These are phyloP conservation scores for Didymella lethalis DNA, from an alignment of 2,329 filamentous ascomycete species.

Conservation along the genomic window DNA sequence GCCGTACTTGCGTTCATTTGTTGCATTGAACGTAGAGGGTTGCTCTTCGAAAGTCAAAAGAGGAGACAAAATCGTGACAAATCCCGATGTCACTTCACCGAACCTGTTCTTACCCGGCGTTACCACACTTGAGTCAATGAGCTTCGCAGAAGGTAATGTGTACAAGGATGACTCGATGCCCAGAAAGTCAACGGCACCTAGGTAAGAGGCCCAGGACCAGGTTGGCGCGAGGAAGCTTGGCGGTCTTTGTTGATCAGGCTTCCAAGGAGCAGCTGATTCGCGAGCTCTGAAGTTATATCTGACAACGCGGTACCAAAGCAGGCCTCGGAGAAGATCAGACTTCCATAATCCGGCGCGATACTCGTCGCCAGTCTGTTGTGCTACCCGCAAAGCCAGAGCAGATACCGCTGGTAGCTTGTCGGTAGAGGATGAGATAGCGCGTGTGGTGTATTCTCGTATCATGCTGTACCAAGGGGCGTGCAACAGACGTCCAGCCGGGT, in stretches of 20 bases:
- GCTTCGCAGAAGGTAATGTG: background rate
- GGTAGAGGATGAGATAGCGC: background rate
- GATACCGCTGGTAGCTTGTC: conserved; percentile 1
- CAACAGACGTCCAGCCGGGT: background rate
- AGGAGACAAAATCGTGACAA: background rate
- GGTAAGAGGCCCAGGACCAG: background rate
- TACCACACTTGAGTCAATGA: background rate
- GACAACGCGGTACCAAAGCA: background rate
- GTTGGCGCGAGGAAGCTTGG: background rate
- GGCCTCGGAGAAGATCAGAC: background rate
- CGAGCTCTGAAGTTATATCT: background rate
- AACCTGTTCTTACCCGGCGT: background rate
- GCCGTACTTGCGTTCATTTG: background rate
- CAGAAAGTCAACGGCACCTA: background rate
- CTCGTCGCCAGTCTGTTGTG: background rate
- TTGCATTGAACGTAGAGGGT: background rate
- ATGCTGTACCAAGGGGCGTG: background rate
- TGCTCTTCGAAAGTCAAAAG: background rate
- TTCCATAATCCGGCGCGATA: background rate
- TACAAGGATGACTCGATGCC: background rate
- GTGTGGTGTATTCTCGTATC: background rate
- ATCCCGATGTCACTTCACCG: background rate
- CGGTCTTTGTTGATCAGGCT: background rate
- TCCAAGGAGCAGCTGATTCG: background rate
- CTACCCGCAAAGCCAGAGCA: background rate